Evolutionary conservation across 2,329 filamentous ascomycete genomes (phyloP).

Genomic region (Pezicula carpinea): DNA sequence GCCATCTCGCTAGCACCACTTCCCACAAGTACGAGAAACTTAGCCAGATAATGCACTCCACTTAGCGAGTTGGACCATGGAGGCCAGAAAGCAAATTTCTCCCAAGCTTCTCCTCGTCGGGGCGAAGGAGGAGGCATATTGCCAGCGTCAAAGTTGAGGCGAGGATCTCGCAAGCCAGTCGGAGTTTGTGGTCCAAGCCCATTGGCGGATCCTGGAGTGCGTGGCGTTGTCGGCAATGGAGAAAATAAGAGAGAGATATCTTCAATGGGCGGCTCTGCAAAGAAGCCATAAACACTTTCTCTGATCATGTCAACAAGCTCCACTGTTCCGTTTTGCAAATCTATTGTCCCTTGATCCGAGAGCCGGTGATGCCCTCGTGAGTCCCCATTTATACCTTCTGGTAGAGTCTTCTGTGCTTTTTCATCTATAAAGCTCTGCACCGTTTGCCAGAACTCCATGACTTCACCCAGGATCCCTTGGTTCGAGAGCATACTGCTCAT

Average conservation of each 20-base stretch:
- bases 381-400: conserved; percentile 75
- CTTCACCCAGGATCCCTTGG: conserved; percentile 79
- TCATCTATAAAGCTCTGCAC: conserved; percentile 87
- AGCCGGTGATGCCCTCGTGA: conserved; percentile 79
- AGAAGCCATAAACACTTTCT: conserved; percentile 75
- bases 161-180: conserved; percentile 59
- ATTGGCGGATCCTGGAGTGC: conserved; percentile 54
- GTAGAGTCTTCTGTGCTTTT: conserved; percentile 73
- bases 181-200: conserved; percentile 36
- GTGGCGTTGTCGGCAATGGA: conserved; percentile 66
- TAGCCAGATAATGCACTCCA: conserved; percentile 84
- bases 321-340: conserved; percentile 71
- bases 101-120: conserved; percentile 79
- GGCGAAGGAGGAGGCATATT: conserved; percentile 75
- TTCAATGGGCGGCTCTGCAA: conserved; percentile 82
- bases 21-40: conserved; percentile 78
- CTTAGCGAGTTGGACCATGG: conserved; percentile 88
- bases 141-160: conserved; percentile 75
- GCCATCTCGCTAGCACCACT: conserved; percentile 84
- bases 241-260: conserved; percentile 87
- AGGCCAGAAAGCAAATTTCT: conserved; percentile 94
- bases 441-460: conserved; percentile 91
- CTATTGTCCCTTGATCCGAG: conserved; percentile 61
- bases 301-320: conserved; percentile 83
- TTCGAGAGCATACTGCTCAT: conserved; percentile 70